These are phyloP conservation scores for Jatropha multifida DNA, from an alignment of 441 rosid species.

Conservation along the genomic window DNA sequence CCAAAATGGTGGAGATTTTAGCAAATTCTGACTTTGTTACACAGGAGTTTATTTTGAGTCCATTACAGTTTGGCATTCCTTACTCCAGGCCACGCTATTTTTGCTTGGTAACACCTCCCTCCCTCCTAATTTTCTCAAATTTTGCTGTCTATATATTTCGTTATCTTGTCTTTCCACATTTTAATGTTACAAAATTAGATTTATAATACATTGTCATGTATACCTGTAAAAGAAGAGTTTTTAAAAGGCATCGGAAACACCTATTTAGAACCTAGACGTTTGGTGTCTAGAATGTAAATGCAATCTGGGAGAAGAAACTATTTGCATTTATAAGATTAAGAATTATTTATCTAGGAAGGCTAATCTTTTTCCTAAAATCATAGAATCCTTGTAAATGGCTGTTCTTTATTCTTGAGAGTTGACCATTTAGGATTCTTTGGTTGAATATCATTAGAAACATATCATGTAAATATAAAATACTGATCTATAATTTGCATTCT, in stretches of 20 bases:
- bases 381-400: neutral
- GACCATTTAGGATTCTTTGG: neutral
- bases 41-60: slow-evolving; percentile 90
- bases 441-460: neutral
- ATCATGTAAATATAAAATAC: neutral
- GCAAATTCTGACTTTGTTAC: slow-evolving; percentile 46
- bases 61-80: slow-evolving; percentile 90
- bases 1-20: slow-evolving; percentile 72
- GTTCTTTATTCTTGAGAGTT: neutral
- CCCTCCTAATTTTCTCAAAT: neutral
- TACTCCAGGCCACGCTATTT: slow-evolving; percentile 96
- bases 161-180: neutral
- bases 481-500: neutral
- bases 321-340: neutral
- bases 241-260: neutral
- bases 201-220: neutral
- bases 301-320: neutral
- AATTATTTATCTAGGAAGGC: neutral
- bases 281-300: neutral
- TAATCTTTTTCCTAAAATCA: neutral
- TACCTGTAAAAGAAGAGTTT: neutral
- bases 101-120: slow-evolving; percentile 58
- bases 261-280: neutral
- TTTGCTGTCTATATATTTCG: neutral
- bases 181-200: neutral